Conservation (phyloP, 371 early-diverging fungal genomes). For the Lichtheimia ramosa region DNA sequence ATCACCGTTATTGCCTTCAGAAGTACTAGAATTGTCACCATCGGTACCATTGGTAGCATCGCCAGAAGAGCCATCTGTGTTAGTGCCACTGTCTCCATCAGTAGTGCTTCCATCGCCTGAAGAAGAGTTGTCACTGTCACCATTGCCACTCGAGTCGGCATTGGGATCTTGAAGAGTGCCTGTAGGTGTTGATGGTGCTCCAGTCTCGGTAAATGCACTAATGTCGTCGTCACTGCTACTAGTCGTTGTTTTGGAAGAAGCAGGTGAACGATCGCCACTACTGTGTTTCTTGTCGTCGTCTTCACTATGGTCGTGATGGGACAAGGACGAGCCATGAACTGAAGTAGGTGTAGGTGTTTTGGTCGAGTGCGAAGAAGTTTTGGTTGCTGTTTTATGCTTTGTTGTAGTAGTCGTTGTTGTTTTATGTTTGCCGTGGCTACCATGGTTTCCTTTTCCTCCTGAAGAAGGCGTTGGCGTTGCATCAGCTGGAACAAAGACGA, state of each 20-base stretch:
- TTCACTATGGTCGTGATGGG: background rate
- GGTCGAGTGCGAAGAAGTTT: too few species aligned
- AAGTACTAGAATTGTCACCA: background rate
- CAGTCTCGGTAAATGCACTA: slow-evolving; percentile 9
- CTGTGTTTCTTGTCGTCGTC: background rate
- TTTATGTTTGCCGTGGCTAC: background rate
- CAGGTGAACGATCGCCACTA: background rate
- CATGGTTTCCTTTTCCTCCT: background rate
- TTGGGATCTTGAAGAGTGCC: slow-evolving; percentile 9
- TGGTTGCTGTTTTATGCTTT: too few species aligned
- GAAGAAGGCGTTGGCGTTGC: background rate
- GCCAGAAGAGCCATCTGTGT: background rate
- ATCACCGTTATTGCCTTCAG: slow-evolving; percentile 1
- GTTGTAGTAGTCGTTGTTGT: too few species aligned
- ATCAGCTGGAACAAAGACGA: slow-evolving; percentile 21
- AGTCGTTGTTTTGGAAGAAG: background rate
- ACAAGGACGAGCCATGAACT: too few species aligned
- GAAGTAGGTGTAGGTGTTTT: too few species aligned
- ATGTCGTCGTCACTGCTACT: background rate
- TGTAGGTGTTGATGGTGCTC: slow-evolving; percentile 4
- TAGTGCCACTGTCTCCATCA: background rate
- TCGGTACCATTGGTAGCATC: slow-evolving; percentile 1
- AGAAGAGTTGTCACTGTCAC: background rate
- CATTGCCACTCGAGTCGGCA: background rate
- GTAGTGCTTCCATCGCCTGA: background rate